Base-by-base conservation (phyloP, 495 filamentous ascomycete genomes). In the Neohortaea acidophila region DNA sequence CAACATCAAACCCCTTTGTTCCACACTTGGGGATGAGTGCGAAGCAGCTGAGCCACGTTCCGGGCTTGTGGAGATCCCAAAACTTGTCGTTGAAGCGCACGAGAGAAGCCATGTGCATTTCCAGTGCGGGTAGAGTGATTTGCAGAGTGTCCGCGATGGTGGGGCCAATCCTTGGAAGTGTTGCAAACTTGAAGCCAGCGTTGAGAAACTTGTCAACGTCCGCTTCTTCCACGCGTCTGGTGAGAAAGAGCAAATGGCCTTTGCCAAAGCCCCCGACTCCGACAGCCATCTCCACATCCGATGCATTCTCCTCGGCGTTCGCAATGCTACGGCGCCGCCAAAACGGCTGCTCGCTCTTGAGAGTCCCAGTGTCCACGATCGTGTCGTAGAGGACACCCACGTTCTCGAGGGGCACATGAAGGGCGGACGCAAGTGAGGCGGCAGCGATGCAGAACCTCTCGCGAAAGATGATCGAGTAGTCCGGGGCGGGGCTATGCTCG, bases 391-490 rank as follows among this genome's bases (percentile, higher is more conserved):
- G 66, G 12, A 78, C 64, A 1, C 85, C 85, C 5, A 84, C 56
- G 12, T 77, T 59, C 4, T 67, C 64, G 2, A 91, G 54, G 2
- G 69, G 61, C 22, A 70, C 62, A 44, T 77, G 64, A 39, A 87
- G 58, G 27, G 70, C 64, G 2, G 68, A 61, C 8, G 85, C 80
- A 10, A 94, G 70, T 27, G 73, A 70, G 2, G 75, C 67, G 0
- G 85, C 84, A 10, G 84, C 74, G 13, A 83, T 63, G 46, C 84
- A 92, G 59, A 93, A 93, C 4, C 81, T 65, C 40, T 89, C 82
- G n/a, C 82, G 79, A 59, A 94, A 86, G 10, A 83, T 62, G 14
- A 75, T 63, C 20, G 80, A 73, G 47, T 89, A 86, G 41, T 81
- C 67, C 12, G 68, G 66, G 33, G n/a, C 36, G 10, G 42, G 37